These are phyloP conservation scores for Phytophthora europaea DNA, from an alignment of 352 stramenopile species.

Conservation along the genomic window DNA sequence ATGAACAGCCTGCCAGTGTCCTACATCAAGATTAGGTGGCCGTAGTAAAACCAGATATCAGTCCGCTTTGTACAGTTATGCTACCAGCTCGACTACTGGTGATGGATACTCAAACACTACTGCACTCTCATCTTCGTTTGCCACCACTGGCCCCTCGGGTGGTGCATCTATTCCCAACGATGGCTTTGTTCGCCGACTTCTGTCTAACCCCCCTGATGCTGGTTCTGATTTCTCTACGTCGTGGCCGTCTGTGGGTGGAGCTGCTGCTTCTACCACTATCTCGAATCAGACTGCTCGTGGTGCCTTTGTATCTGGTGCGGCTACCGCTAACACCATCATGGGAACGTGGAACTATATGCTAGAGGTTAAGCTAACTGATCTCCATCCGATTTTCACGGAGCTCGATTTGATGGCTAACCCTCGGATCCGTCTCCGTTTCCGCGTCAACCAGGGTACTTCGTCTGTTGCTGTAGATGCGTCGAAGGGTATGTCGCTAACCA, in stretches of 20 bases:
- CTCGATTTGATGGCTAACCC: slow-evolving; percentile 9
- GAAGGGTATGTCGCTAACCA: neutral
- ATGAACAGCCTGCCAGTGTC: too few relatives aligned
- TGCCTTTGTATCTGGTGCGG: too few relatives aligned
- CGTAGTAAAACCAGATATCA: too few relatives aligned
- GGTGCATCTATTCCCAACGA: neutral
- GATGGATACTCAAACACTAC: too few relatives aligned
- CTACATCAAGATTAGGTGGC: too few relatives aligned
- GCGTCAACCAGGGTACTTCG: too few relatives aligned
- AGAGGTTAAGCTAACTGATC: neutral
- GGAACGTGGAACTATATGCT: too few relatives aligned
- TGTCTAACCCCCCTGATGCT: neutral
- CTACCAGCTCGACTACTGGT: neutral
- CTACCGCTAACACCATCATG: too few relatives aligned
- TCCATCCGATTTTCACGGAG: slow-evolving; percentile 11
- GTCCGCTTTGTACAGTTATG: neutral
- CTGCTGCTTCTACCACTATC: neutral
- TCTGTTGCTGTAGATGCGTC: neutral
- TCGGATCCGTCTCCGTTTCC: neutral
- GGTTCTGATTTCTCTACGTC: slow-evolving; percentile 8
- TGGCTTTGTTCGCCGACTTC: neutral
- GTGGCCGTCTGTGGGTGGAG: neutral
- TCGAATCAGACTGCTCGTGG: too few relatives aligned
- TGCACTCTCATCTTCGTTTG: too few relatives aligned
- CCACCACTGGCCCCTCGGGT: neutral